Evolutionary conservation across 208 protist genomes (phyloP).

Genomic region (Wallacemonas sp.): DNA sequence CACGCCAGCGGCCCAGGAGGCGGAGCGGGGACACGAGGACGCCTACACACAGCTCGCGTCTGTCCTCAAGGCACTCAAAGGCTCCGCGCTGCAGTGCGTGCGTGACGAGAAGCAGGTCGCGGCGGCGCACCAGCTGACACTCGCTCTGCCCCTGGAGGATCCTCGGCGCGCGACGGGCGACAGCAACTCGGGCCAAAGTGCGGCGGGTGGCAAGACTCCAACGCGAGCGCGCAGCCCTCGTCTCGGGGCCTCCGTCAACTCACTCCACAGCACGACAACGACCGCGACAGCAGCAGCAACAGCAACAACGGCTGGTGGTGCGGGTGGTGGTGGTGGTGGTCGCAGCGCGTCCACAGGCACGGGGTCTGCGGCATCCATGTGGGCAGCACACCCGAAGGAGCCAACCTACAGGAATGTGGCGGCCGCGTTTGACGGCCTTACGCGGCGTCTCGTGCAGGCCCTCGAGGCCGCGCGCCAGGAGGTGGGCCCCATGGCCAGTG

Average conservation of each 20-base stretch:
- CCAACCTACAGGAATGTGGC: conserved; percentile 31
- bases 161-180: conserved; percentile 2
- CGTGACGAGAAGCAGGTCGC: conserved; percentile 45
- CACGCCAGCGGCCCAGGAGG: too few relatives aligned
- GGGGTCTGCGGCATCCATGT: conserved; percentile 23
- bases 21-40: too few relatives aligned
- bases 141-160: conserved; percentile 26
- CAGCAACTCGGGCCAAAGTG: conserved; percentile 1
- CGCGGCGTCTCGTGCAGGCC: conserved; percentile 26
- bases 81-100: conserved; percentile 41
- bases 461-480: conserved; percentile 35
- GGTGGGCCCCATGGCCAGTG: too few relatives aligned
- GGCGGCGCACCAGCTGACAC: conserved; percentile 36
- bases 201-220: not conserved
- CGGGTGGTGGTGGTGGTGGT: not conserved
- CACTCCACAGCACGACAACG: not conserved
- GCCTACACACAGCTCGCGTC: conserved; percentile 34
- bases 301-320: conserved; percentile 12
- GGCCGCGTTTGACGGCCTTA: conserved; percentile 58
- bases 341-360: too few relatives aligned
- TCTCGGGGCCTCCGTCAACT: not conserved
- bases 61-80: conserved; percentile 60
- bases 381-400: conserved; percentile 26
- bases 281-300: conserved; percentile 21
- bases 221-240: not conserved